Evolutionary conservation across 768 basidiomycete genomes (phyloP).

Genomic region (Boletus subcaerulescens): DNA sequence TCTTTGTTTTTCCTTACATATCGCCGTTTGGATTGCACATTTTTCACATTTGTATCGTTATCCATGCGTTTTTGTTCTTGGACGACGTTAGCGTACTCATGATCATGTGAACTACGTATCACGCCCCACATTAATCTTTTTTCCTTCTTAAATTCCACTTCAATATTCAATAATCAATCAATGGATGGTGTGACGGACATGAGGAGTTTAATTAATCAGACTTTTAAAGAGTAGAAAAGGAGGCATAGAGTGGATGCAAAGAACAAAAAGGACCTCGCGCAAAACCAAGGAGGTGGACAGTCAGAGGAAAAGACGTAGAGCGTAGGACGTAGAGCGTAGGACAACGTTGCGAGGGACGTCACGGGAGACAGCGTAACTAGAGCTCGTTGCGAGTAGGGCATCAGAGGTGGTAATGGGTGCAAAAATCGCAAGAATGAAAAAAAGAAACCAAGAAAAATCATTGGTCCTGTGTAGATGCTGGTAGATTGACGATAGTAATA

Average conservation of each 20-base stretch:
- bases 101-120: too few species aligned
- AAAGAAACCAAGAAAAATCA: neutral
- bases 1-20: too few species aligned
- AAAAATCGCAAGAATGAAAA: neutral
- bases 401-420: constrained; percentile 3
- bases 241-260: constrained; percentile 2
- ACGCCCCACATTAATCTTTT: too few species aligned
- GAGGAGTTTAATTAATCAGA: constrained; percentile 17
- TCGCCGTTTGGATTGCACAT: too few species aligned
- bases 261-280: neutral
- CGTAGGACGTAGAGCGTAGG: neutral
- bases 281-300: neutral
- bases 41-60: constrained; percentile 19
- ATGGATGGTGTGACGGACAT: constrained; percentile 1
- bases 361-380: constrained; percentile 17
- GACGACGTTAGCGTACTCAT: too few species aligned
- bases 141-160: neutral
- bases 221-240: neutral
- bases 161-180: neutral
- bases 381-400: constrained; percentile 15
- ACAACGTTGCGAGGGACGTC: constrained; percentile 17
- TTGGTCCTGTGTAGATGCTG: constrained; percentile 11
- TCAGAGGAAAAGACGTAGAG: neutral
- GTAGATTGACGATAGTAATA: constrained; percentile 32
- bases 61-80: neutral